Conservation (phyloP, 2,329 filamentous ascomycete species). For the Nigrospora oryzae region DNA sequence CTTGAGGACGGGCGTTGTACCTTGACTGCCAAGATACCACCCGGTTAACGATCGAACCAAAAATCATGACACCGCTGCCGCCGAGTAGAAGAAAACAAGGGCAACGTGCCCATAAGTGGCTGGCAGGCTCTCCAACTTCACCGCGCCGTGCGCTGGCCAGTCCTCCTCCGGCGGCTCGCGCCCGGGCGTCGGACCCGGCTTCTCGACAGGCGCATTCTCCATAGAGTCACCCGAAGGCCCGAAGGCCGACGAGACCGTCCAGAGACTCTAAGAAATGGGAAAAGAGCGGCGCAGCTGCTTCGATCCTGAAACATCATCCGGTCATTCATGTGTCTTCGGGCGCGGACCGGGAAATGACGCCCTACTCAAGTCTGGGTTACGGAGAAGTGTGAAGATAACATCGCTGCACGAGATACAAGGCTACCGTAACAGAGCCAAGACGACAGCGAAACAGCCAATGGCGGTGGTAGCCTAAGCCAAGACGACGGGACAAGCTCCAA, state of each 20-base stretch:
- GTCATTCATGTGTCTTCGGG: not conserved
- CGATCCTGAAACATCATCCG: not conserved
- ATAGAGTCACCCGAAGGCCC: slow-evolving; percentile 3
- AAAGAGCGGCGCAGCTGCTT: slow-evolving; percentile 2
- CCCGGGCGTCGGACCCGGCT: not conserved
- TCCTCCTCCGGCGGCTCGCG: too few relatives aligned
- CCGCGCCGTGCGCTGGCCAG: too few relatives aligned
- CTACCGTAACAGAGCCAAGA: not conserved
- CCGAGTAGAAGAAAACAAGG: too few relatives aligned
- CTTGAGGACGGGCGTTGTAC: not conserved
- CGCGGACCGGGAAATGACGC: not conserved
- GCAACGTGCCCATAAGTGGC: too few relatives aligned
- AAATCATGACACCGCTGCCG: too few relatives aligned
- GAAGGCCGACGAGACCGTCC: not conserved
- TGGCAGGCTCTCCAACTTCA: too few relatives aligned
- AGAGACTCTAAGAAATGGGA: slow-evolving; percentile 2
- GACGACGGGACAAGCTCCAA: slow-evolving; percentile 1
- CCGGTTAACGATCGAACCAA: too few relatives aligned
- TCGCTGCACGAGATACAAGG: slow-evolving; percentile 4
- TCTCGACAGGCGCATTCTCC: not conserved
- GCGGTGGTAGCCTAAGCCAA: slow-evolving; percentile 1
- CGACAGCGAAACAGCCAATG: slow-evolving; percentile 1
- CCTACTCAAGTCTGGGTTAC: slow-evolving; percentile 2
- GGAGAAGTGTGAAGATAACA: slow-evolving; percentile 5
- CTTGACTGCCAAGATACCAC: too few relatives aligned